Evolutionary conservation across 176 grass and related monocot species (phyloP).

Genomic region (Musa beccarii): DNA sequence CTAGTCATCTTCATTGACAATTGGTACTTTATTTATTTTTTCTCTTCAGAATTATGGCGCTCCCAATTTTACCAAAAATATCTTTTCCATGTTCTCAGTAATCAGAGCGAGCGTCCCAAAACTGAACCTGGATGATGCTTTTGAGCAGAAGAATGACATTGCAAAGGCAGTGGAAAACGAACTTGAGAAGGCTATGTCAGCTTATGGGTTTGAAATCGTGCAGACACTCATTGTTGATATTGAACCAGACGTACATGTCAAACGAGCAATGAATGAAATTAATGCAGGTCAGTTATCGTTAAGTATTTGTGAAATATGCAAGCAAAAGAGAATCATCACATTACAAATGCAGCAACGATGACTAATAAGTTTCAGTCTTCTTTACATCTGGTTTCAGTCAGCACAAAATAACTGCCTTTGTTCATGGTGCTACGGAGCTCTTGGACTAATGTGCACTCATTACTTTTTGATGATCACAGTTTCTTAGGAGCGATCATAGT

Average conservation of each 20-base stretch:
- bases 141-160: conserved; percentile 81
- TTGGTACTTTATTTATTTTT: conserved; percentile 1
- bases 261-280: conserved; percentile 79
- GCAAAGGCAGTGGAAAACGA: conserved; percentile 71
- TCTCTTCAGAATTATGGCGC: background rate
- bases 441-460: too few species aligned
- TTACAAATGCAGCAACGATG: background rate
- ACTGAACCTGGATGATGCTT: conserved; percentile 54
- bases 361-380: background rate
- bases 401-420: background rate
- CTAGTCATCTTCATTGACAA: too few species aligned
- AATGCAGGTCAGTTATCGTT: conserved; percentile 42
- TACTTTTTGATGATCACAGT: too few species aligned
- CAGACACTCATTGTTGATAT: conserved; percentile 64
- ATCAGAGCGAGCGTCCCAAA: conserved; percentile 78
- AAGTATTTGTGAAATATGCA: background rate
- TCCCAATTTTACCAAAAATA: background rate
- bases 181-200: conserved; percentile 73
- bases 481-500: too few species aligned
- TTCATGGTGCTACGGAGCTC: background rate
- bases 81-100: conserved; percentile 25
- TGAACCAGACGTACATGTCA: conserved; percentile 71
- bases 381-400: background rate
- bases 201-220: conserved; percentile 52
- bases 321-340: background rate